Evolutionary conservation across 2,329 filamentous ascomycete genomes (phyloP), one percentile per base, ranked within the genome.

Genomic region (Chaetomiaceae sp.): DNA sequence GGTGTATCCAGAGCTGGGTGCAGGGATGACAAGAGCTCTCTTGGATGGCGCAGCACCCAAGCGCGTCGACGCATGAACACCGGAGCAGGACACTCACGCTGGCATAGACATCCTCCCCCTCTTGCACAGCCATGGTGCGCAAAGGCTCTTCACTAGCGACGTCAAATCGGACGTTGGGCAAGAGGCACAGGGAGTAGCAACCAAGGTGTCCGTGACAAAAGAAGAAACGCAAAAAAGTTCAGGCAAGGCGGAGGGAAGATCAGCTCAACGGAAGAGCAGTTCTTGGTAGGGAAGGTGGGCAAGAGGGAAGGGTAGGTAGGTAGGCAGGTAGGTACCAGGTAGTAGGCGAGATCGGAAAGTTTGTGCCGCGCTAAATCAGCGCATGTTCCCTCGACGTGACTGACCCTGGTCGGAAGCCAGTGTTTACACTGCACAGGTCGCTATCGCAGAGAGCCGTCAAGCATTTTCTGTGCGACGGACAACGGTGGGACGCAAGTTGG

Each of bases 51-150:
- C 7, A n/a, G n/a, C 27, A 3, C 10, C 11, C 25, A 8, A 45
- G 16, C 47, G 32, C 25, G 25, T 48, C 21, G 25, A 27, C 25
- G 40, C 33, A 44, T 44, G 14, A 9, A 4, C 18, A 20, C 32
- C 25, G 16, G 20, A 20, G 10, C 37, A 37, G 13, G 36, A 30
- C 27, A 76, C 77, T 63, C 71, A 82, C 78, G 67, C 78, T 81
- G 61, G 76, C 78, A 67, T 81, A 82, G 62, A 78, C 72, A 60
- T 81, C 77, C 66, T 76, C 75, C 58, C 67, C 70, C 45, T 47
- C 54, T 58, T 58, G 59, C 53, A 37, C 58, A 46, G 59, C 55
- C 61, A 63, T 63, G 27, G 32, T 48, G 51, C 20, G 45, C 40
- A 33, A 25, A 21, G 16, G 33, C 38, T 44, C 45, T 33, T 48